phyloP scores from a whole-genome alignment of 2,329 filamentous ascomycete species.

The Fusarium tupiense region DNA sequence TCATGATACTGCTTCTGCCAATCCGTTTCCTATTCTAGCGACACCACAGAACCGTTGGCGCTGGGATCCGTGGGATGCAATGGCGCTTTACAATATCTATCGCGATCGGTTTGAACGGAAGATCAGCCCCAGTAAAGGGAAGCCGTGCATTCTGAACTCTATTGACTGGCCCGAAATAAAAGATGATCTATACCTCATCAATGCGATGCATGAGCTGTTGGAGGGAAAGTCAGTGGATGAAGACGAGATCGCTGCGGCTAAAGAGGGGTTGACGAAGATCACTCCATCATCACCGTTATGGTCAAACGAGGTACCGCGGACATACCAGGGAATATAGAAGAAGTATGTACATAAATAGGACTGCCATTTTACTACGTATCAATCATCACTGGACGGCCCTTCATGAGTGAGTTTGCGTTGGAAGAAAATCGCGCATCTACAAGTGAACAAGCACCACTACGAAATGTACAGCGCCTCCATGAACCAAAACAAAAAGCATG shows the following conservation, averaged over 20 bases:
- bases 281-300: neutral
- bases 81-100: conserved; percentile 3
- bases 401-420: too few species aligned
- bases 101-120: neutral
- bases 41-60: conserved; percentile 9
- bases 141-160: neutral
- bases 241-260: neutral
- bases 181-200: neutral
- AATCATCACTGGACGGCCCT: rapidly evolving
- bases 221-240: neutral
- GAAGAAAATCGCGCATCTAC: neutral
- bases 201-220: neutral
- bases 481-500: neutral
- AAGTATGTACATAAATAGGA: rapidly evolving
- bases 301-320: neutral
- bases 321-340: neutral
- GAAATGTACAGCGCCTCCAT: too few species aligned
- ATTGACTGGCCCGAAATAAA: conserved; percentile 1
- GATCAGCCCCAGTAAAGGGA: neutral
- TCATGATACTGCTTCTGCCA: neutral
- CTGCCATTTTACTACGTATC: rapidly evolving
- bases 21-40: neutral
- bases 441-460: neutral
- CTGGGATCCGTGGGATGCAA: conserved; percentile 11
- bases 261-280: neutral